These are phyloP conservation scores for Komagataella ulmi DNA, from an alignment of 805 yeast genomes.

Conservation along the genomic window DNA sequence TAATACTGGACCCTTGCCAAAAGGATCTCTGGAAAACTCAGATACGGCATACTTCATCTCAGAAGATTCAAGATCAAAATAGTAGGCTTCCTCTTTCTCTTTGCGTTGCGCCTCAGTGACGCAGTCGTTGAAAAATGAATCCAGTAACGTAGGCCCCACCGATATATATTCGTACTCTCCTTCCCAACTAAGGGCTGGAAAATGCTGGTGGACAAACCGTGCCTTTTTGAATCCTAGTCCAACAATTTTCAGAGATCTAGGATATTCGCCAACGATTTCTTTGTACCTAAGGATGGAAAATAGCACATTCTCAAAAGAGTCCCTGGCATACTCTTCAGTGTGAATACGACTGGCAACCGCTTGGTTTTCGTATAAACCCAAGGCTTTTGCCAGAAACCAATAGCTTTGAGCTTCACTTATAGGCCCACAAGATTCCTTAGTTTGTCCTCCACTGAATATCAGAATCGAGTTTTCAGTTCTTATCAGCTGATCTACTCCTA, in stretches of 20 bases:
- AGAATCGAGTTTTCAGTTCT: slow-evolving; percentile 9
- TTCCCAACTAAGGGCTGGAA: slow-evolving; percentile 26
- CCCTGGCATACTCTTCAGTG: slow-evolving; percentile 64
- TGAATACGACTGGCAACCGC: slow-evolving; percentile 15
- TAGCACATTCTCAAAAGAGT: slow-evolving; percentile 66
- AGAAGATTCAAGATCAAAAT: slow-evolving; percentile 26
- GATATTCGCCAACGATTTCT: slow-evolving; percentile 32
- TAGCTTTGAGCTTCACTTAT: slow-evolving; percentile 54
- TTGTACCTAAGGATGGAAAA: slow-evolving; percentile 43
- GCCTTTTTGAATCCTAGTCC: slow-evolving; percentile 66
- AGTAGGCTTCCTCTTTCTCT: slow-evolving; percentile 23
- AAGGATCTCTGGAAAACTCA: slow-evolving; percentile 42
- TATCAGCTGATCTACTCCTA: slow-evolving; percentile 24
- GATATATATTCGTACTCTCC: slow-evolving; percentile 6
- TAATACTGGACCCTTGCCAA: slow-evolving; percentile 35
- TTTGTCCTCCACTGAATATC: slow-evolving; percentile 47
- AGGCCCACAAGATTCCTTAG: slow-evolving; percentile 40
- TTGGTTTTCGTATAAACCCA: slow-evolving; percentile 12
- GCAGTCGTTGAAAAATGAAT: background rate
- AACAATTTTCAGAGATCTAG: slow-evolving; percentile 37
- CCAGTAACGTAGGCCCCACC: slow-evolving; percentile 1
- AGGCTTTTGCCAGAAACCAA: slow-evolving; percentile 24
- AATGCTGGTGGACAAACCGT: slow-evolving; percentile 45
- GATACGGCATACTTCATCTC: slow-evolving; percentile 42
- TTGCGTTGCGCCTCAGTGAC: slow-evolving; percentile 8